Base-by-base conservation (phyloP, 192 early-diverging fungal genomes). In the Coemansia sp. region DNA sequence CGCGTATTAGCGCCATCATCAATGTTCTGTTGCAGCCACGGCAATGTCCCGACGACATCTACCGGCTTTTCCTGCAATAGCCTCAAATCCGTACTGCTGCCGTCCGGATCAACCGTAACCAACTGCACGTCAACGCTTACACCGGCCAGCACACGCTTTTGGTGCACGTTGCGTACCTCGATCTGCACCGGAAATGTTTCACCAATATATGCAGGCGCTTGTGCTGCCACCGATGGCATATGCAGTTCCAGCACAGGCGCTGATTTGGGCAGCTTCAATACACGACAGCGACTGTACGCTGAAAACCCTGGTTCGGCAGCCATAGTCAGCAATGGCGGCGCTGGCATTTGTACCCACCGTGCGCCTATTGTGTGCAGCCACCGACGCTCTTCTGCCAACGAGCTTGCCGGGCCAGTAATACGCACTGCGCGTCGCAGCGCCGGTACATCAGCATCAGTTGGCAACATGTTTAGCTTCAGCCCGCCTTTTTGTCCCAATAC, bases 231-330 rank as follows among this genome's bases (percentile, higher is more conserved):
- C 12, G 59, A 59, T 19, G 72, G 72, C 4, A 70, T 32, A 5
- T 23, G 29, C 2, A 76, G 50, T 2, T 19, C 22, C 47, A 74
- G 54, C 2, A 37, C 56, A 1, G 55, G 68, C 22, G 53, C 41
- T 1, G 64, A 15, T 25, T 49, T 21, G 4, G 76, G 60, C 39
- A 70, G 41, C 0, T 17, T 23, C 14, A 80, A 43, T 5, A 52
- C 41, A 21, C 77, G 72, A 59, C 77, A 74, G 3, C 77, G 57
- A 51, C 77, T 80, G 57, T 80, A 80, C 19, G 54, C 65, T 22
- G 72, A 67, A 49, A 70, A 67, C 54, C 29, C 60, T 2, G 76
- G 71, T 48, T 70, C 72, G 0, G 27, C 12, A 12, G n/a, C 48
- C 15, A 9, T 22, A 15, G 6, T 56, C 0, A 60, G 37, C 14